Percentiles rank a stretch among this genome's conserved stretches.
Conservation (phyloP, 352 stramenopile genomes). For the Globisporangium viniferum region DNA sequence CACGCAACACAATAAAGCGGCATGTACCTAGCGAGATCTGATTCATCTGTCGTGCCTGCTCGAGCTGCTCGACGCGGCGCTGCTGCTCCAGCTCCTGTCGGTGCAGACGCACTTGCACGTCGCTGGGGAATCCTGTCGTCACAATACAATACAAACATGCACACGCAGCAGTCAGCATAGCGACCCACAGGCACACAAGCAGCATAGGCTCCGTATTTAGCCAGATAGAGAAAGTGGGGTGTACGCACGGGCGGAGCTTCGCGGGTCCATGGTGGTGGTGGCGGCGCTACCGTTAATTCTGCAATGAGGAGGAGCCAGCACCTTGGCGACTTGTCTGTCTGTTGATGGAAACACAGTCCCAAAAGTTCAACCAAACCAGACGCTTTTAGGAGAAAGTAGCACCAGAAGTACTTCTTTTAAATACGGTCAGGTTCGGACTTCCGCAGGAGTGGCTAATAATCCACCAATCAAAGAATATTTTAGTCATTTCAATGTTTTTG, state of each 20-base stretch:
- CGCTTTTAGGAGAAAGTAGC: too few species aligned
- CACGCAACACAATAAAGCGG: neutral
- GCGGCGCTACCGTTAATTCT: neutral
- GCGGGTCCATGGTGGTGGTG: constrained; percentile 11
- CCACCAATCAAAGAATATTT: neutral
- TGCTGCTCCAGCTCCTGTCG: constrained; percentile 33
- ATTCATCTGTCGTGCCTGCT: constrained; percentile 37
- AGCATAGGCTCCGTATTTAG: neutral
- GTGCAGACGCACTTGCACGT: constrained; percentile 15
- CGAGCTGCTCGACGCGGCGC: constrained; percentile 35
- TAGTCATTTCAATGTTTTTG: neutral
- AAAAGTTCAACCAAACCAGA: constrained; percentile 16
- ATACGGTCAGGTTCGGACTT: too few species aligned
- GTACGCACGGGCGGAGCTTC: neutral
- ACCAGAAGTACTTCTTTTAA: too few species aligned
- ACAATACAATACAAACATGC: neutral
- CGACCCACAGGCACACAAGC: neutral
- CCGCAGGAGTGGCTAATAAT: neutral
- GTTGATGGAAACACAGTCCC: constrained; percentile 20
- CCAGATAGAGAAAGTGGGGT: neutral
- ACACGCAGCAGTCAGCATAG: neutral
- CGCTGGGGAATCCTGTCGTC: constrained; percentile 14
- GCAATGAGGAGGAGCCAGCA: neutral
- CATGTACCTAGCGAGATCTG: constrained; percentile 37
- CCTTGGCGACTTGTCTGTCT: neutral